Evolutionary conservation across 768 basidiomycete genomes (phyloP).

Genomic region (Amanita phalloides): DNA sequence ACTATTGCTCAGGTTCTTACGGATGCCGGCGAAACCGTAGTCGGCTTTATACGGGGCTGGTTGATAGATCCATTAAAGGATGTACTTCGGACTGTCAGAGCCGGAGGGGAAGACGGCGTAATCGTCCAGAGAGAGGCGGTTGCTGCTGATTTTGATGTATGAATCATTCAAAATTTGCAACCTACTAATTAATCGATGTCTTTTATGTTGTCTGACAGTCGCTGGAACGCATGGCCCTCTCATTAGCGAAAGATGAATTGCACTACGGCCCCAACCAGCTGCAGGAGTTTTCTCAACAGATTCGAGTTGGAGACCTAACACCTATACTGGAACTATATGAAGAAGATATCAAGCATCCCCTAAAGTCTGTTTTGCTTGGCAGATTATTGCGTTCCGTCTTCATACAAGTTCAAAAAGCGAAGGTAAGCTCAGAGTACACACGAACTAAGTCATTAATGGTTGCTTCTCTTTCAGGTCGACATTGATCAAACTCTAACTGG

Average conservation of each 20-base stretch:
- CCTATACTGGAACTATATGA: slow-evolving; percentile 84
- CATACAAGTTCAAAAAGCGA: slow-evolving; percentile 93
- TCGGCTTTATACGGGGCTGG: slow-evolving; percentile 74
- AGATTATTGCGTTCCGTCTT: slow-evolving; percentile 76
- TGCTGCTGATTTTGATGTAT: slow-evolving; percentile 72
- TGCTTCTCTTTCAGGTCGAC: slow-evolving; percentile 54
- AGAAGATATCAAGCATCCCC: slow-evolving; percentile 80
- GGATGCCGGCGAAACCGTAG: slow-evolving; percentile 57
- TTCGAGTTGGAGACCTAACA: slow-evolving; percentile 76
- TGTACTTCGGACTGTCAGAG: slow-evolving; percentile 73
- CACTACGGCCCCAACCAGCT: slow-evolving; percentile 54
- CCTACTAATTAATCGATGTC: not conserved
- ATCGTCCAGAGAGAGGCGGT: slow-evolving; percentile 79
- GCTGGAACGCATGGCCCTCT: slow-evolving; percentile 84
- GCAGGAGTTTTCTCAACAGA: slow-evolving; percentile 48
- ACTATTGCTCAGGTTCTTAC: slow-evolving; percentile 41
- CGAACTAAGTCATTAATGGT: not conserved
- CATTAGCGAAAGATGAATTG: slow-evolving; percentile 76
- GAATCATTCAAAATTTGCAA: slow-evolving; percentile 11
- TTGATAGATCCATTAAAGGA: slow-evolving; percentile 78
- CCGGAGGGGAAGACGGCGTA: slow-evolving; percentile 64
- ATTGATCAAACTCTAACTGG: slow-evolving; percentile 83
- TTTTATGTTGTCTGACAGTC: slow-evolving; percentile 36
- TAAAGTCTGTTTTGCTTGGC: slow-evolving; percentile 72
- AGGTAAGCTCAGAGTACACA: slow-evolving; percentile 32